Percentiles rank a stretch among this genome's conserved stretches.
Conservation (phyloP, 176 grass and related monocot genomes). For the Paspalum vaginatum region DNA sequence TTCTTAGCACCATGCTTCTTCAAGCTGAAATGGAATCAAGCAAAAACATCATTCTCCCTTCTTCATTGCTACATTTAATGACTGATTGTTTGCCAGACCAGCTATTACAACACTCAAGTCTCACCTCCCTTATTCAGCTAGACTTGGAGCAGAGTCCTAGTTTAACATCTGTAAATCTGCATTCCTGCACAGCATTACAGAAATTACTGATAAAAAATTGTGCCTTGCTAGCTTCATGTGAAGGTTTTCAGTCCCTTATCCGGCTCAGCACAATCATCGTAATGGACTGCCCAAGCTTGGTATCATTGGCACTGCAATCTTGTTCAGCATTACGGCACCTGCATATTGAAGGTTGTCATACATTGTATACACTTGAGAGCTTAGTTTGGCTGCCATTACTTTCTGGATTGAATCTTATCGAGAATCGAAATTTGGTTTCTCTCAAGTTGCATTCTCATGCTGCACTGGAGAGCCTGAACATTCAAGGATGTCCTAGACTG, state of each 20-base stretch:
- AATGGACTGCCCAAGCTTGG: background rate
- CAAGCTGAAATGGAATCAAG: background rate
- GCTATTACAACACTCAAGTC: background rate
- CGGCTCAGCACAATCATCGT: background rate
- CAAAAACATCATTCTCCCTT: background rate
- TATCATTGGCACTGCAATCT: constrained; percentile 2
- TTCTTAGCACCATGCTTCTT: background rate
- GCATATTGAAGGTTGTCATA: constrained; percentile 8
- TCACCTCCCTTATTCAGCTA: constrained; percentile 26
- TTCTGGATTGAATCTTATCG: background rate
- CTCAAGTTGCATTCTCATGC: constrained; percentile 3
- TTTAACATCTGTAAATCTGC: constrained; percentile 23
- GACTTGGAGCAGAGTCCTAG: constrained; percentile 20
- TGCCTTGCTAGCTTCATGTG: background rate
- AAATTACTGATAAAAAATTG: constrained; percentile 7
- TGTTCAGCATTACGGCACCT: background rate
- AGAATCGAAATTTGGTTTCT: constrained; percentile 28
- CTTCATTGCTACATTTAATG: background rate
- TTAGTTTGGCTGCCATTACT: constrained; percentile 15
- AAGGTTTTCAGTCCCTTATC: constrained; percentile 8
- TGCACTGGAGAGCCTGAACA: background rate
- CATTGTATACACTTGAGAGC: constrained; percentile 1
- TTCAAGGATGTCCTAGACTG: constrained; percentile 19
- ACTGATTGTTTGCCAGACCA: background rate
- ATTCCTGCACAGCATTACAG: background rate